Evolutionary conservation across 352 stramenopile genomes (phyloP), one percentile per base, ranked within the genome.

Genomic region (Elongisporangium anandrum): DNA sequence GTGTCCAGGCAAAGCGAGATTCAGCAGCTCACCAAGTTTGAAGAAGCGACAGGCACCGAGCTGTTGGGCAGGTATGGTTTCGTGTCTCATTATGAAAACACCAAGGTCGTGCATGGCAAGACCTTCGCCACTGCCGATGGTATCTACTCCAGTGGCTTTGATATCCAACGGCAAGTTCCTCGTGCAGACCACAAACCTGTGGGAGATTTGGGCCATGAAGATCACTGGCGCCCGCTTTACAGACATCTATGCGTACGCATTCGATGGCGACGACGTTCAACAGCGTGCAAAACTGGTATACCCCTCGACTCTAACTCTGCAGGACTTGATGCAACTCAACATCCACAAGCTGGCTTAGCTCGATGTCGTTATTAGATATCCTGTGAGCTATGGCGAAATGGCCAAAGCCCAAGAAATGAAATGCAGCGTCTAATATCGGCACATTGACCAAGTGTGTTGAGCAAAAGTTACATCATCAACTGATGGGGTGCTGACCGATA

Each of bases 71-170:
- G 24, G 4, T 34, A 8, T 34, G 24, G 24, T 7, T 34, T 34
- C 24, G 24, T 34, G 24, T 34, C 24, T 8, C 24, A 34, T 7
- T 34, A 34, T 34, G 24, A 34, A 3, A 34, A 34, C 24, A 34
- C 24, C 7, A 34, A 34, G 24, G 7, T 34, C 24, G 7, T 34
- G 7, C 24, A 7, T 34, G 24, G 24, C 60, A 66, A 79, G 4
- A 87, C 71, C 48, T 85, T 66, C 60, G 57, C 68, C 19, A 68
- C 66, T 19, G 68, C 73, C 47, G 76, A 85, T 13, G 77, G 72
- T 1, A 80, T 89, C 50, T 87, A 83, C 63, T 75, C 75, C 60
- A 83, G 73, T 50, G 79, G 77, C 2, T 88, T 72, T 88, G 12
- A 72, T 86, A 49, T 72, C 68, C 13, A 79, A 81, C 57, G 59